Base-by-base conservation (phyloP, 192 early-diverging fungal species). In the Coemansia sp. region DNA sequence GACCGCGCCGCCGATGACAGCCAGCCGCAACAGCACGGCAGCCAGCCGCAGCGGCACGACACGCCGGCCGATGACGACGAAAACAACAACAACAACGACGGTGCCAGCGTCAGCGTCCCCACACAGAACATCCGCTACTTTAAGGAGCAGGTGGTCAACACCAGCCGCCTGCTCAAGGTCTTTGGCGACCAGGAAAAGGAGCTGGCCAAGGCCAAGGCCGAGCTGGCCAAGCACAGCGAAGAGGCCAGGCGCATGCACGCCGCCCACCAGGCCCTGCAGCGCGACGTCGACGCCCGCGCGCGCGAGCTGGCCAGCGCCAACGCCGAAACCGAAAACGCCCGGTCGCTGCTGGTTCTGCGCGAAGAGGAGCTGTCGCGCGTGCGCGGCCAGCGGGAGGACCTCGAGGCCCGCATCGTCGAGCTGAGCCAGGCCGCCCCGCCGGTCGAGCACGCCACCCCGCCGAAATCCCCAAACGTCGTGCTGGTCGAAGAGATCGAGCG, bases 181-280 rank as follows among this genome's bases (percentile, higher is more conserved):
- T 76, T 69, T 40, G 46, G 56, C 55, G 67, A 76, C 14, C 73
- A 76, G 58, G 66, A 76, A 34, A 76, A 76, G 36, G 73, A 76
- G 40, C 62, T 76, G 9, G 29, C 57, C 41, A 64, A 58, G 51
- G 47, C 67, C 22, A 76, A 65, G 35, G 61, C 58, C 27, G 73
- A 76, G 55, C 34, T 76, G 36, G 54, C 49, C 28, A 64, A 53
- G 54, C 54, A 38, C 29, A 48, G 49, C 28, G 73, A 76, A 0
- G 73, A 76, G 9, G 28, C 50, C 0, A 56, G 53, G 53, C 56
- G 62, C n/a, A 19, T 60, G 45, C 57, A 59, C 27, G 21, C 54
- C 12, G 31, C 62, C 5, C 49, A 61, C 28, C 62, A 64, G 43
- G 39, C 7, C 10, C 51, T 70, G 25, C 73, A 76, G 58, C 60